Conservation (phyloP, 2,329 filamentous ascomycete species). For the Eutypa lata region DNA sequence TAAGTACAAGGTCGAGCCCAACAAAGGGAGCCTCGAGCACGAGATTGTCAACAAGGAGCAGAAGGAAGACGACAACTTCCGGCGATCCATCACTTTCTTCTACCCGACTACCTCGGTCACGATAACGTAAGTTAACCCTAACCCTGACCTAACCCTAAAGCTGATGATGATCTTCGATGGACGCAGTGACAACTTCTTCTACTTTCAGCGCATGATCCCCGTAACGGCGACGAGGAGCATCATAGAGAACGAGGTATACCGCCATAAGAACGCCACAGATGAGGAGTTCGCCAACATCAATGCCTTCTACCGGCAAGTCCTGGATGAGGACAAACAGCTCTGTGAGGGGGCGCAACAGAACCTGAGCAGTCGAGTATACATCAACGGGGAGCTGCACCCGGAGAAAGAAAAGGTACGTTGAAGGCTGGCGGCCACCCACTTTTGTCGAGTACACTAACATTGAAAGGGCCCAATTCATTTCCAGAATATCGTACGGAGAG, state of each 20-base stretch:
- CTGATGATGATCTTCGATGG: too few species aligned
- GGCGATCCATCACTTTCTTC: slow-evolving; percentile 44
- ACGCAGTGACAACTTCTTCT: slow-evolving; percentile 58
- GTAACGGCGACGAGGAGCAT: slow-evolving; percentile 44
- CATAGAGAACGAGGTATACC: slow-evolving; percentile 63
- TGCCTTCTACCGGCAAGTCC: slow-evolving; percentile 60
- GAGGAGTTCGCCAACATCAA: slow-evolving; percentile 56
- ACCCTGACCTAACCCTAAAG: too few species aligned
- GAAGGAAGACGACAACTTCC: slow-evolving; percentile 42
- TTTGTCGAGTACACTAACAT: too few species aligned
- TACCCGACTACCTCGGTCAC: slow-evolving; percentile 51
- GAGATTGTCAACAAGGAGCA: slow-evolving; percentile 45
- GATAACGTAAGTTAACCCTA: slow-evolving; percentile 48
- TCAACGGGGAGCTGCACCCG: slow-evolving; percentile 62
- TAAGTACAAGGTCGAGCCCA: slow-evolving; percentile 50
- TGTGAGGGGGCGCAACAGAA: slow-evolving; percentile 59
- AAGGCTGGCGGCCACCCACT: too few species aligned
- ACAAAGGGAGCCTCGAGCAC: slow-evolving; percentile 48
- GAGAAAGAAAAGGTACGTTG: too few species aligned
- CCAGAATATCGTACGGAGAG: slow-evolving; percentile 48
- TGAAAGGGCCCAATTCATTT: slow-evolving; percentile 57
- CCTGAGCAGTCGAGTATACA: slow-evolving; percentile 57
- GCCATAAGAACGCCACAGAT: slow-evolving; percentile 57
- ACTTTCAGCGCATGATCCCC: slow-evolving; percentile 61
- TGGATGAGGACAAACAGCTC: slow-evolving; percentile 63